Base-by-base conservation (phyloP, 2,329 filamentous ascomycete genomes). In the Parascedosporium putredinis region DNA sequence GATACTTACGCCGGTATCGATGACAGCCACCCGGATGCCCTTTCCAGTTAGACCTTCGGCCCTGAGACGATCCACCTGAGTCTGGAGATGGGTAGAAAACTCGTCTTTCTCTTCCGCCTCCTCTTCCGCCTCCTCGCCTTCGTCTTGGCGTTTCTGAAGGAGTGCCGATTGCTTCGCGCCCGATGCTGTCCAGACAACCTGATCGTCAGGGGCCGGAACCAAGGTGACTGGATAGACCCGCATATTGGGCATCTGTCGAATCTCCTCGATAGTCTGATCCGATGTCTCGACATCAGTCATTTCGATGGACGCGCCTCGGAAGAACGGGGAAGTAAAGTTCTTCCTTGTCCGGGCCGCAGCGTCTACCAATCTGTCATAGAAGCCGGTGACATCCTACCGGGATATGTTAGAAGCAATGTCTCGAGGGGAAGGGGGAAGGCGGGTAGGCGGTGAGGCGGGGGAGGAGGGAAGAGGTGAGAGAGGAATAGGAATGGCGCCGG, bases 1-100 rank as follows among this genome's bases (percentile, higher is more conserved):
- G n/a, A n/a, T n/a, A 67, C 72, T 62, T 67, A 75, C 72, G 58
- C 75, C 75, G 20, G 69, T 75, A 57, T 79, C 76, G 24, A 79
- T 65, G 10, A 79, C 63, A 36, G 64, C 76, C 58, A 79, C 64
- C 53, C 72, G 75, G 62, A 78, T 64, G 12, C 74, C 75, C 55
- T 69, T 68, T 33, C 76, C 76, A 0, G 66, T 71, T 50, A 72
- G 55, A 1, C 73, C 74, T 51, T 71, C 60, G 10, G 67, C 69
- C 27, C 67, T 67, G 33, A 79, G 64, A 66, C 72, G 70, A 58
- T 76, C 70, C 16, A 79, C 70, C 60, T 78, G 75, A 2, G 74
- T 77, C 73, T 77, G 76, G 53, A 74, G 57, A 48, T 79, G 76
- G 1, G 75, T 68, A n/a, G 68, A 63, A 52, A 72, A 74, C 0